Base-by-base conservation (phyloP, 768 basidiomycete genomes). In the Suillus discolor region DNA sequence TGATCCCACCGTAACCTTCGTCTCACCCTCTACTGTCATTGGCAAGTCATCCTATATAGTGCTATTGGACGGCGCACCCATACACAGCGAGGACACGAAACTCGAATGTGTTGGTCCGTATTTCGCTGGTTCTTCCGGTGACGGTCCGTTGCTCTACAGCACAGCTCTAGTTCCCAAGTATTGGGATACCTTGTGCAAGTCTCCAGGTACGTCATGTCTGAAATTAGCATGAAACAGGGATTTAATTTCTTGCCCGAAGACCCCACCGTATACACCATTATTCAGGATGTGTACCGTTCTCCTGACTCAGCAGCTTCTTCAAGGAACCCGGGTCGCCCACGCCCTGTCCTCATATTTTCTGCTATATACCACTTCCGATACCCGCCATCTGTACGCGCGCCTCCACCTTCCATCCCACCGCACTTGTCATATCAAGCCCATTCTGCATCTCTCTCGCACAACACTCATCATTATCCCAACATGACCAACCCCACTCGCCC, bases 1-100 rank as follows among this genome's bases (percentile, higher is more conserved):
- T 68, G 87, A 92, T 70, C 88, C 89, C 0, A 87, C 87, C 2
- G 81, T 92, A 34, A 88, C 90, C 23, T 86, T 92, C 68, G 72
- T 84, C 39, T 85, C 89, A 5, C 81, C 75, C 3, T 75, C 80
- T 2, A 70, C 79, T 5, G 78, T 89, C 41, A 71, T 77, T 12
- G 88, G 88, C 36, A 80, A 81, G 38, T 88, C 87, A 1, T 79
- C 79, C 39, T 90, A 86, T 76, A 81, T 80, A 0, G 85, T 92
- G 8, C 82, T 84, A 68, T 71, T 79, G 11, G 82, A 82, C 64
- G 85, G 82, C 15, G 77, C 76, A 25, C 70, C 82, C 60, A 79
- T 89, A 57, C 86, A 85, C 73, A 80, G 82, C 1, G 90, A 91
- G 72, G 75, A 74, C 28, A 81, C 83, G 0, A 61, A 71, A 6